Percentiles rank a stretch among this genome's conserved stretches.
Evolutionary conservation across 78 protist genomes (phyloP).

Genomic region (slime mould (Dictyostelium discoideum)): DNA sequence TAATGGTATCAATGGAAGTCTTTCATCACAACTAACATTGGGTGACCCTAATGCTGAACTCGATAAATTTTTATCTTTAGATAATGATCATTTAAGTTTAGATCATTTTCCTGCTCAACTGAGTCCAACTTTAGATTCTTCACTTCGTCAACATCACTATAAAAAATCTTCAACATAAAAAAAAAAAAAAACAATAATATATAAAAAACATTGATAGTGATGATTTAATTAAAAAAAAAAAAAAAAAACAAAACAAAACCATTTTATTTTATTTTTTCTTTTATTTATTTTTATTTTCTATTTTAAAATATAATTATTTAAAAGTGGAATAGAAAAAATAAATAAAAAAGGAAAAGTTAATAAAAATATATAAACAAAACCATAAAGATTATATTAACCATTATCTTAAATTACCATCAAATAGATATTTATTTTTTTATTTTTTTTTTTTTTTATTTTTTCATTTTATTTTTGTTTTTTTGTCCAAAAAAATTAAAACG

Average conservation of each 20-base stretch:
- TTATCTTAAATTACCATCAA: too few relatives aligned
- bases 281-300: not conserved
- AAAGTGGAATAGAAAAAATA: too few relatives aligned
- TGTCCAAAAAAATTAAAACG: too few relatives aligned
- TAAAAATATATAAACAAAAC: too few relatives aligned
- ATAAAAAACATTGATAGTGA: not conserved
- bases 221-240: not conserved
- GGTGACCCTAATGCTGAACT: not conserved
- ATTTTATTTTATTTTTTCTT: not conserved
- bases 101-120: conserved; percentile 10
- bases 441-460: too few relatives aligned
- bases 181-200: not conserved
- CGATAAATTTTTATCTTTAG: conserved; percentile 2
- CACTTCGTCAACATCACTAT: not conserved
- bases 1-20: not conserved
- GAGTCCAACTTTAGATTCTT: not conserved
- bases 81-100: conserved; percentile 2
- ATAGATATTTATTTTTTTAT: too few relatives aligned
- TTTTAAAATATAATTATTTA: too few relatives aligned
- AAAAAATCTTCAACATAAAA: not conserved
- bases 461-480: too few relatives aligned
- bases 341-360: too few relatives aligned
- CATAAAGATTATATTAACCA: too few relatives aligned
- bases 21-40: not conserved
- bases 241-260: not conserved